Evolutionary conservation across 495 filamentous ascomycete species (phyloP), one percentile per base, ranked within the genome.

Genomic region (Aspergillus panamensis): DNA sequence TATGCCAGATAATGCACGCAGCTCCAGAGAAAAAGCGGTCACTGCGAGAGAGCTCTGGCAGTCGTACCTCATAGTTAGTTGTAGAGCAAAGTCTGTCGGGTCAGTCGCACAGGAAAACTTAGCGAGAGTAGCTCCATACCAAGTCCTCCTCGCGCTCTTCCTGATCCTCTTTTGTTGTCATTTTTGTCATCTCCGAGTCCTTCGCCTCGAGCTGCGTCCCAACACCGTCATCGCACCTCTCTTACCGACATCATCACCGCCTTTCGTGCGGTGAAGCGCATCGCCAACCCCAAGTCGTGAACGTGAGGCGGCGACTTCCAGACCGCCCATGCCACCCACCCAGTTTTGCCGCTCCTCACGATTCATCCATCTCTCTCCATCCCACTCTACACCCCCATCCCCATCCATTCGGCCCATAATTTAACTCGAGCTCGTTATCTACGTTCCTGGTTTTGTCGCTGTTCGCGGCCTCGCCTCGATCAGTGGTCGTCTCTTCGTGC

Each of bases 211-310:
- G 35, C 10, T 39, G 25, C 25, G 25, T 25, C 25, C 25, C 25
- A 25, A 40, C 8, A 56, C 8, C 32, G 47, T 54, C 49, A 51
- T 48, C 37, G 45, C 49, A 25, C 35, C 60, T 50, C 25, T 30
- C 42, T 32, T 20, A 65, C 57, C 67, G 65, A 69, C 62, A 57
- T 65, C 65, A 71, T 75, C 74, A 75, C 73, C 73, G 71, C 73
- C 74, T 74, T 74, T 65, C 61, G 64, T 77, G 74, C 74, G 74
- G 74, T 77, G 74, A 77, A 73, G 70, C 61, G 40, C 58, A 61
- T 63, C 52, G 25, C 47, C 55, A 63, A 59, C 55, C 51, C 57
- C 63, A 57, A 65, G 60, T 65, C 62, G 58, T 64, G 56, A 63
- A 57, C 47, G 45, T 62, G 62, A 63, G 63, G 60, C 65, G 63